phyloP scores from a whole-genome alignment of 1,284 basidiomycete genomes.

The Somion occarium region DNA sequence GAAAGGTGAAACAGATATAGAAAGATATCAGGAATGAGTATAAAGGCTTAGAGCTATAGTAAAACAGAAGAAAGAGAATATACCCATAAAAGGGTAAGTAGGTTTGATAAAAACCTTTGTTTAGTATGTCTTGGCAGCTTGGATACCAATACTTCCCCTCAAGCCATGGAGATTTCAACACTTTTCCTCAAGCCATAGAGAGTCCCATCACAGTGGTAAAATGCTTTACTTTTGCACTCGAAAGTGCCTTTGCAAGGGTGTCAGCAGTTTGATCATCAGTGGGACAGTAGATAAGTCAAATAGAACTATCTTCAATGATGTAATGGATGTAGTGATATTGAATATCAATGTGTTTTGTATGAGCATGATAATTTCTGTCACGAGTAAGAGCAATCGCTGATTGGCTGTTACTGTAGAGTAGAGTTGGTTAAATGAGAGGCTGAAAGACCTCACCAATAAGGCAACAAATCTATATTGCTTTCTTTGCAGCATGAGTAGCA shows the following conservation, averaged over 20 bases:
- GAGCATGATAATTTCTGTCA: neutral
- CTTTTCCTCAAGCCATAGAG: neutral
- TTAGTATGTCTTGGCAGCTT: too few relatives aligned
- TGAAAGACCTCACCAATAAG: neutral
- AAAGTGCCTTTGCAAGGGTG: constrained; percentile 2
- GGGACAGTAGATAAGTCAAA: neutral
- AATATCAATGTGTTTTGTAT: constrained; percentile 7
- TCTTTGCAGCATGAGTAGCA: neutral
- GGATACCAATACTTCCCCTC: too few relatives aligned
- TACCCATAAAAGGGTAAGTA: too few relatives aligned
- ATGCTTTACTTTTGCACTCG: neutral
- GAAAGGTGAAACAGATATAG: too few relatives aligned
- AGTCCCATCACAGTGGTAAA: neutral
- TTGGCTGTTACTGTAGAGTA: constrained; percentile 4
- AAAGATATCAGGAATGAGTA: neutral
- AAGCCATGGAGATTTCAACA: too few relatives aligned
- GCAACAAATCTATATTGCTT: neutral
- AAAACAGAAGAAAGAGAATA: too few relatives aligned
- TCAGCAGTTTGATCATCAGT: neutral
- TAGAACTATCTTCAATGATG: neutral
- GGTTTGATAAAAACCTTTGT: too few relatives aligned
- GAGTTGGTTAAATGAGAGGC: neutral
- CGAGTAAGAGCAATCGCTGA: neutral
- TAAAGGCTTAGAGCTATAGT: too few relatives aligned
- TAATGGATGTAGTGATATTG: neutral